Evolutionary conservation across 192 early-diverging fungal genomes (phyloP), one percentile per base, ranked within the genome.

Genomic region (Coemansia sp.): DNA sequence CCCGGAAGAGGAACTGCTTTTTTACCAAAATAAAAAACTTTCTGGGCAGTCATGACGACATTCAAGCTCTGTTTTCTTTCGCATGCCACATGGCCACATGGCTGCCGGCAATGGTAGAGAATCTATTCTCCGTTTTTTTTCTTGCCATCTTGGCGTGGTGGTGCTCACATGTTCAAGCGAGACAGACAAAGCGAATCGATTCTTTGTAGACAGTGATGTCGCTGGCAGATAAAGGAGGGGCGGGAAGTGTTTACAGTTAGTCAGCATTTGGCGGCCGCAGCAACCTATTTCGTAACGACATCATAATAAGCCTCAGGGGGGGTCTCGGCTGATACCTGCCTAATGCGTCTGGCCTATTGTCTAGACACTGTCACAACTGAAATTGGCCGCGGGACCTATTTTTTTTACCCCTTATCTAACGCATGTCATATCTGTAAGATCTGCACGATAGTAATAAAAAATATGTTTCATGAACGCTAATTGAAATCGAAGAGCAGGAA

Each of bases 61-160:
- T 57, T 57, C 53, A 57, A 16, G 53, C 53, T 57, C 53, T 57
- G 53, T 57, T 57, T 31, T 31, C 27, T 29, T 31, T 16, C 27
- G 53, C 15, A 11, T 24, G 50, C 44, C n/a, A 27, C 50, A 52
- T 31, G 53, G 53, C 27, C 53, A 57, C 53, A 57, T 57, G 53
- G 27, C 12, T 29, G 53, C 29, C 53, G 50, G 50, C 50, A 52
- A 52, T 31, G 53, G 53, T 27, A 5, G 53, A 16, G 53, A 5
- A 31, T 27, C 29, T 33, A 31, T 57, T 57, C 29, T 31, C 53
- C 13, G 36, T 57, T 31, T 31, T 57, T 31, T 57, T 31, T 31
- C 31, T 31, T 57, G 53, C 13, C 16, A 57, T 57, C 53, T 57
- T 57, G 53, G 53, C 53, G 53, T 31, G 53, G 53, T 57, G 53